phyloP scores from a whole-genome alignment of 2,329 filamentous ascomycete species.

The Colletotrichum sp. region DNA sequence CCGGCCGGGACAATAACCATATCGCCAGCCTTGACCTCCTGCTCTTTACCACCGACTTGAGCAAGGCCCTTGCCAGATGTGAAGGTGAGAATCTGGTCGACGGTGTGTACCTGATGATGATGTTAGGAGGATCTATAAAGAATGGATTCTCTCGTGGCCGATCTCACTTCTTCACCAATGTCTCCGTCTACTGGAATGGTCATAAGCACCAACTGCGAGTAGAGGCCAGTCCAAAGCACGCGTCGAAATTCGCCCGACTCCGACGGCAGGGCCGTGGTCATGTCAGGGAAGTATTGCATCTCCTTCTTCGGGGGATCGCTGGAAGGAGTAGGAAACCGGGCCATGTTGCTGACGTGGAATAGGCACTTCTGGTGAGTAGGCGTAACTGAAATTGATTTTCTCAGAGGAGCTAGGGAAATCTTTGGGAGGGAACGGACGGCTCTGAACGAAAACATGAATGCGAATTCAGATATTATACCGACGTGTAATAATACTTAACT shows the following conservation, averaged over 20 bases:
- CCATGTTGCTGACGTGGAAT: conserved; percentile 25
- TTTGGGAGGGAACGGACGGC: not conserved
- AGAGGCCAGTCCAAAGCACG: conserved; percentile 67
- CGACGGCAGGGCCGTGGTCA: conserved; percentile 57
- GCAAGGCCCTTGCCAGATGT: conserved; percentile 63
- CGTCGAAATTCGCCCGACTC: conserved; percentile 64
- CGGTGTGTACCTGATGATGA: conserved; percentile 51
- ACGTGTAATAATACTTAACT: accelerated
- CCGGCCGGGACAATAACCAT: conserved; percentile 62
- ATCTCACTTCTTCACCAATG: conserved; percentile 66
- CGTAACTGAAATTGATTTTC: not conserved
- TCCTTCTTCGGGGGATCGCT: conserved; percentile 50
- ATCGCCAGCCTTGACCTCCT: conserved; percentile 44
- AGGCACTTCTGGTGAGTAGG: not conserved
- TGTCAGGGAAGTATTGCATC: conserved; percentile 65
- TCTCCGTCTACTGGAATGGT: conserved; percentile 67
- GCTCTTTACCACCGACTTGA: conserved; percentile 63
- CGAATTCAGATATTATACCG: not conserved
- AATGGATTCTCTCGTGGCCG: not conserved
- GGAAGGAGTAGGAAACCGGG: conserved; percentile 31
- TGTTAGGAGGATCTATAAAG: conserved; percentile 16
- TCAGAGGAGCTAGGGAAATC: not conserved
- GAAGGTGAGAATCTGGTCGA: conserved; percentile 70
- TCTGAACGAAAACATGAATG: not conserved
- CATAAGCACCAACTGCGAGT: conserved; percentile 69